Evolutionary conservation across 2,329 filamentous ascomycete genomes (phyloP).

Genomic region (Colletotrichum plurivorum): DNA sequence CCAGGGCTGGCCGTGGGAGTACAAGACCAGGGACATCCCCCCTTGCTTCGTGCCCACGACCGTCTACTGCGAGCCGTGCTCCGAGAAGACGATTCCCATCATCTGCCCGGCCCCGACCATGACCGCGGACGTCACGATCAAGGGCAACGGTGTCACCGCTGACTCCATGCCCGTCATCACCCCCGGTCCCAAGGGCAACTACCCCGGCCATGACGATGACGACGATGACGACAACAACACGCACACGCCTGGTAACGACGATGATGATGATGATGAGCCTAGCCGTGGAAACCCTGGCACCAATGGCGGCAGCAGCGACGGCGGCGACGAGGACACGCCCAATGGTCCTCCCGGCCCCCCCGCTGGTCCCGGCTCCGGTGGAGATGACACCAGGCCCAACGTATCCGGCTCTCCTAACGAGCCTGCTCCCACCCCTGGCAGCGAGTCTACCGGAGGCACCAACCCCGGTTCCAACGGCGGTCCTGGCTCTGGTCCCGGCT

Average conservation of each 20-base stretch:
- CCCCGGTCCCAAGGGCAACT: conserved; percentile 26
- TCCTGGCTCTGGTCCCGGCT: background rate
- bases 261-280: too few relatives aligned
- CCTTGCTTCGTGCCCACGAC: conserved; percentile 56
- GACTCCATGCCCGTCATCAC: conserved; percentile 41
- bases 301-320: too few relatives aligned
- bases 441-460: background rate
- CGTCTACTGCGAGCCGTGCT: conserved; percentile 52
- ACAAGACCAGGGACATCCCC: conserved; percentile 49
- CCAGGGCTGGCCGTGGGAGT: conserved; percentile 48
- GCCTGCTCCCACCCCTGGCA: background rate
- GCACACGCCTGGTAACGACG: too few relatives aligned
- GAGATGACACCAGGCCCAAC: too few relatives aligned
- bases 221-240: background rate
- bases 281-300: too few relatives aligned
- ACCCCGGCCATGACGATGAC: conserved; percentile 25
- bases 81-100: conserved; percentile 50
- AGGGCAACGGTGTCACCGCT: conserved; percentile 54
- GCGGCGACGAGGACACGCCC: too few relatives aligned
- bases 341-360: too few relatives aligned
- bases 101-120: conserved; percentile 53
- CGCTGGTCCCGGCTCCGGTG: too few relatives aligned
- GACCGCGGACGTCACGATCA: conserved; percentile 47
- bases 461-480: conserved; percentile 5
- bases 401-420: too few relatives aligned